Evolutionary conservation across 495 filamentous ascomycete genomes (phyloP).

Genomic region (Cladorrhinum samala): DNA sequence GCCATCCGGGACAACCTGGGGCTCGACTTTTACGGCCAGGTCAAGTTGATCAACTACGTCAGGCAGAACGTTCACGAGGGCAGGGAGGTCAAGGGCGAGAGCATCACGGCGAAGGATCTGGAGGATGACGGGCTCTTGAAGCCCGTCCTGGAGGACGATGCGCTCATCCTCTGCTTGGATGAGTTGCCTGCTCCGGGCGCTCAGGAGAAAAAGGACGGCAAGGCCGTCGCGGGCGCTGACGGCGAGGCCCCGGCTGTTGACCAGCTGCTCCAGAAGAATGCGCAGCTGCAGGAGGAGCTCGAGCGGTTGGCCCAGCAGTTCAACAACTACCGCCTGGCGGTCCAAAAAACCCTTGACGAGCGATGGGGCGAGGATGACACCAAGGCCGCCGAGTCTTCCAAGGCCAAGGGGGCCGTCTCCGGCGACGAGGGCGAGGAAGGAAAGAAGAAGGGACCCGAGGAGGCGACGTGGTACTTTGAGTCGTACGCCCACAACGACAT

Average conservation of each 20-base stretch:
- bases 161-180: conserved; percentile 75
- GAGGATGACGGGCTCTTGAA: conserved; percentile 71
- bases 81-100: conserved; percentile 41
- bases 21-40: conserved; percentile 74
- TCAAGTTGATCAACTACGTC: conserved; percentile 80
- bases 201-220: conserved; percentile 1
- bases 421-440: conserved; percentile 18
- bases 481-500: conserved; percentile 80
- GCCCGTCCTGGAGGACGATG: conserved; percentile 85
- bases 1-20: conserved; percentile 55
- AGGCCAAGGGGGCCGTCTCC: conserved; percentile 10
- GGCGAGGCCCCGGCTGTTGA: conserved; percentile 23
- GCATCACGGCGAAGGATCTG: conserved; percentile 54
- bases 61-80: conserved; percentile 38
- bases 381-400: conserved; percentile 4
- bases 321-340: conserved; percentile 61
- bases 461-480: conserved; percentile 69
- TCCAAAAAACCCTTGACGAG: conserved; percentile 63
- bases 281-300: conserved; percentile 64
- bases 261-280: conserved; percentile 50
- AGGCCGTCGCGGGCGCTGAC: conserved; percentile 9
- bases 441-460: conserved; percentile 49
- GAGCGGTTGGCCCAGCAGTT: conserved; percentile 61
- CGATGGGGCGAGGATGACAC: conserved; percentile 50
- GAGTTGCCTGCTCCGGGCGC: conserved; percentile 51